Percentiles rank a stretch among this genome's conserved stretches.
These are phyloP conservation scores for Smittium culicis DNA, from an alignment of 371 early-diverging fungal genomes.

Conservation along the genomic window DNA sequence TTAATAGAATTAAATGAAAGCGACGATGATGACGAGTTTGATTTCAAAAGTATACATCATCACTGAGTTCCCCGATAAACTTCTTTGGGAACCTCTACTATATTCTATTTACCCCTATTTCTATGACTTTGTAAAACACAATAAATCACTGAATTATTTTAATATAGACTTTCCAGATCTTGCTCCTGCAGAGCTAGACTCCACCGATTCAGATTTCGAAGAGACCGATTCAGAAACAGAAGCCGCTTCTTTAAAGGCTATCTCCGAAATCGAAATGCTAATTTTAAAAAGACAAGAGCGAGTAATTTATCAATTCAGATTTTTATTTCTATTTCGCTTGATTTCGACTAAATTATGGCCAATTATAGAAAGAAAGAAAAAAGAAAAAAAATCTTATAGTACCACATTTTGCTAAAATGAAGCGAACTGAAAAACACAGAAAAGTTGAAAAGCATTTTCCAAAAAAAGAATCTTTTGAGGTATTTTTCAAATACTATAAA, in stretches of 20 bases:
- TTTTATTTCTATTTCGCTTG: background rate
- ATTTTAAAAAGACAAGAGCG: conserved; percentile 14
- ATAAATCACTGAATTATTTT: too few species aligned
- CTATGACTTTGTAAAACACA: too few species aligned
- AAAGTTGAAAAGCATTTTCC: too few species aligned
- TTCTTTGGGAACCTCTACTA: too few species aligned
- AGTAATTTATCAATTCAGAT: background rate
- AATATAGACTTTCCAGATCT: too few species aligned
- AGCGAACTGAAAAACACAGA: too few species aligned
- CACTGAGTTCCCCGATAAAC: too few species aligned
- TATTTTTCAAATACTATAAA: too few species aligned
- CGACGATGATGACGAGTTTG: conserved; percentile 4
- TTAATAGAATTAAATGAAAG: background rate
- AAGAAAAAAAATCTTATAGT: background rate
- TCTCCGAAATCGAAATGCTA: conserved; percentile 16
- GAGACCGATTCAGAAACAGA: conserved; percentile 31
- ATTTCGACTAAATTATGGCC: background rate
- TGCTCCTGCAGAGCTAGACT: background rate
- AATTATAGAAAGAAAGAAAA: conserved; percentile 4
- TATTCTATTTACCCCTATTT: too few species aligned
- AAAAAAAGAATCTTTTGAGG: too few species aligned
- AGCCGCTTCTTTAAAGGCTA: conserved; percentile 14
- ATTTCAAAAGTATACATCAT: background rate
- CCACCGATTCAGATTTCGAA: conserved; percentile 33
- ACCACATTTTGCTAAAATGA: background rate